A percentile compares a stretch with the other conserved stretches of the same genome.
Conservation (phyloP, 1,284 basidiomycete species). For the Trichosporon asahii region DNA sequence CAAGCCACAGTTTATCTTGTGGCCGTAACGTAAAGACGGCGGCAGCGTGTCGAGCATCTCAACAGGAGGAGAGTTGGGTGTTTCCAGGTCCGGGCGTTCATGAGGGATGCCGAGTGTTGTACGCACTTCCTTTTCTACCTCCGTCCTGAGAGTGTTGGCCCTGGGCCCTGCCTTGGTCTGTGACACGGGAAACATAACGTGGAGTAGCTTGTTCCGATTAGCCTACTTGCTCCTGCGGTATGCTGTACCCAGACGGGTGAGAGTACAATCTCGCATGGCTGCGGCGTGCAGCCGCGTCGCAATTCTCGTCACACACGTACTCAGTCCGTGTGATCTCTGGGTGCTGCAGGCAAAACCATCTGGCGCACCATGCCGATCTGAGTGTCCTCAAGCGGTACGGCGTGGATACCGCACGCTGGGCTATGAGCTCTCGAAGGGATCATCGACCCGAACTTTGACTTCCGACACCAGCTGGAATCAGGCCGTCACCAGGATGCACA, state of each 20-base stretch:
- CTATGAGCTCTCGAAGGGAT: not conserved
- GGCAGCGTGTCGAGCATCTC: not conserved
- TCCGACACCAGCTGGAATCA: not conserved
- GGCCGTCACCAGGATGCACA: not conserved
- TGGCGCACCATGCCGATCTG: not conserved
- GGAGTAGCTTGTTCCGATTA: conserved; percentile 4
- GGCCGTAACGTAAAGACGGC: not conserved
- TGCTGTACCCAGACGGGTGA: not conserved
- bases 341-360: not conserved
- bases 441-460: not conserved
- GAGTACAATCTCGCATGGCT: not conserved
- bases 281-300: not conserved
- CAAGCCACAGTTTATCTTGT: not conserved
- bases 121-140: not conserved
- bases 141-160: not conserved
- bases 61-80: not conserved
- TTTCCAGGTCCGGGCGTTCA: not conserved
- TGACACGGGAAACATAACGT: conserved; percentile 8
- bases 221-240: conserved; percentile 5
- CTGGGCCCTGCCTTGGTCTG: not conserved
- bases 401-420: not conserved
- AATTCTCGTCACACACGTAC: not conserved
- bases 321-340: not conserved
- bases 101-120: not conserved
- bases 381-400: not conserved